These are phyloP conservation scores for Venturia effusa DNA, from an alignment of 2,329 filamentous ascomycete species.

Conservation along the genomic window DNA sequence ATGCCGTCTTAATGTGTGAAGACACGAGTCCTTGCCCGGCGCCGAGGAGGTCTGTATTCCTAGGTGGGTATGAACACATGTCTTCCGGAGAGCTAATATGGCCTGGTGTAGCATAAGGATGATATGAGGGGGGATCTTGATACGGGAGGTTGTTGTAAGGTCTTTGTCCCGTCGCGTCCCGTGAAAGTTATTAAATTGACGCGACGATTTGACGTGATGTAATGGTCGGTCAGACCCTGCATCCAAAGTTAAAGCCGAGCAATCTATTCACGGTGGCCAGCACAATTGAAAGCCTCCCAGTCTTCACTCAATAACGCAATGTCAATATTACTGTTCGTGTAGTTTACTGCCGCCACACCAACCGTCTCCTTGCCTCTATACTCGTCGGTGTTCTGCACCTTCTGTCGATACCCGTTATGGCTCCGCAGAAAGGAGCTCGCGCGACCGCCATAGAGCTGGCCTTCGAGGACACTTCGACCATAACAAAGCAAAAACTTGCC, in stretches of 20 bases:
- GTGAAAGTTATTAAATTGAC: too few relatives aligned
- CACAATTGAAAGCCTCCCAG: neutral
- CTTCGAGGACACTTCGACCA: slow-evolving; percentile 5
- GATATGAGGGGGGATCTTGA: too few relatives aligned
- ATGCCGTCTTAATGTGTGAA: neutral
- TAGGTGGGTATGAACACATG: neutral
- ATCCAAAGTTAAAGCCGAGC: neutral
- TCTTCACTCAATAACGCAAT: neutral
- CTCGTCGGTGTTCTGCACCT: neutral
- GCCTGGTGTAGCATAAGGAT: slow-evolving; percentile 1
- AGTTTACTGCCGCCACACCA: neutral
- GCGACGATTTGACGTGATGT: neutral
- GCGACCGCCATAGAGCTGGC: neutral
- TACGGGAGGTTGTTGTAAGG: neutral
- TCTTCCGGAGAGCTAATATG: neutral
- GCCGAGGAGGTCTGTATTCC: neutral
- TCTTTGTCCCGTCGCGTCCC: too few relatives aligned
- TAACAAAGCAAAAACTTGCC: slow-evolving; percentile 11
- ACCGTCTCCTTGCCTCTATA: neutral
- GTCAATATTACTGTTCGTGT: neutral
- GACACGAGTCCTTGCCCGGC: neutral
- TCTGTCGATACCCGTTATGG: neutral
- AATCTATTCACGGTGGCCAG: neutral
- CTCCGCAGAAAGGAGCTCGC: slow-evolving; percentile 8
- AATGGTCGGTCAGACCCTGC: neutral